Evolutionary conservation across 768 basidiomycete genomes (phyloP).

Genomic region (Grammothele lineata): DNA sequence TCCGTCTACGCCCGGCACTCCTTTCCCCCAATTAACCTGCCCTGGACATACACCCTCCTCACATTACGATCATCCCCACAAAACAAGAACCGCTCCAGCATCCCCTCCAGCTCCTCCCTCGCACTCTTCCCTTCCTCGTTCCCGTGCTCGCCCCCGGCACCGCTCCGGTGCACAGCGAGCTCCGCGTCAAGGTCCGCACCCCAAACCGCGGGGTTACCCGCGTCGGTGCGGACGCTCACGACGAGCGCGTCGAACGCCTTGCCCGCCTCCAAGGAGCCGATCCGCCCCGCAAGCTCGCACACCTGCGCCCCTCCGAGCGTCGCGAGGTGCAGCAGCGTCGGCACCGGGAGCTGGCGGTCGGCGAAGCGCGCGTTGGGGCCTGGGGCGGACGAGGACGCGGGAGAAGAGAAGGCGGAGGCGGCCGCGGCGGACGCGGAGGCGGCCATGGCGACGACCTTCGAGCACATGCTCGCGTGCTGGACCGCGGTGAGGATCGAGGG

Average conservation of each 20-base stretch:
- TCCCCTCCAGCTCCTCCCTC: conserved; percentile 41
- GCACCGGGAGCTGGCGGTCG: conserved; percentile 61
- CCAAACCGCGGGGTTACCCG: conserved; percentile 60
- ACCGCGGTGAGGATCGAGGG: conserved; percentile 75
- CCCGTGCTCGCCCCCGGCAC: conserved; percentile 3
- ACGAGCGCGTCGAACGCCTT: conserved; percentile 91
- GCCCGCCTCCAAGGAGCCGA: conserved; percentile 75
- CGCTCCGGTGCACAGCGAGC: conserved; percentile 12
- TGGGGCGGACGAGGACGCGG: neutral
- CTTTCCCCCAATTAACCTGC: conserved; percentile 70
- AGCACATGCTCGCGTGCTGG: conserved; percentile 73
- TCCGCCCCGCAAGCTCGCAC: conserved; percentile 59
- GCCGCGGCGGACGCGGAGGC: conserved; percentile 1
- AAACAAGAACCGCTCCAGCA: conserved; percentile 83
- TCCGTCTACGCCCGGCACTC: conserved; percentile 26
- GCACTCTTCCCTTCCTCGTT: conserved; percentile 17
- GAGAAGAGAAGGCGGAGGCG: neutral
- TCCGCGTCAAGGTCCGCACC: conserved; percentile 32
- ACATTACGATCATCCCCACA: conserved; percentile 87
- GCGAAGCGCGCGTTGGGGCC: conserved; percentile 39
- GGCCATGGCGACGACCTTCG: conserved; percentile 68
- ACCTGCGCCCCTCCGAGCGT: conserved; percentile 89
- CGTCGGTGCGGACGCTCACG: conserved; percentile 51
- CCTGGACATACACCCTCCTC: conserved; percentile 78
- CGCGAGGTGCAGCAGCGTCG: conserved; percentile 83